phyloP scores from a whole-genome alignment of 2,329 filamentous ascomycete genomes.

The Parastagonospora avenae region DNA sequence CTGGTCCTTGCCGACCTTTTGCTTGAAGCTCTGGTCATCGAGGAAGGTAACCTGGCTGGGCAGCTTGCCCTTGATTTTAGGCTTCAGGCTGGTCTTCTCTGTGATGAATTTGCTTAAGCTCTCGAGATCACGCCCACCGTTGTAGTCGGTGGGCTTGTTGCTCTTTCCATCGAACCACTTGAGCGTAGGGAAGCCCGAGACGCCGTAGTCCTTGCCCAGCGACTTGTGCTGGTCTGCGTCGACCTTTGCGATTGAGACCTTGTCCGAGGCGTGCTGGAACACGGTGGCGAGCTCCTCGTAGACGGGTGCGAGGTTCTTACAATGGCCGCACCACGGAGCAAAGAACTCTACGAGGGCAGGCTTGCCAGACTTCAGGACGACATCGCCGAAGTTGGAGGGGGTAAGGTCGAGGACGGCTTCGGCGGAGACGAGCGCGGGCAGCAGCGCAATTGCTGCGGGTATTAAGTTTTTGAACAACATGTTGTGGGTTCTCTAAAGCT shows the following conservation, averaged over 20 bases:
- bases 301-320: constrained; percentile 93
- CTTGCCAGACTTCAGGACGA: constrained; percentile 90
- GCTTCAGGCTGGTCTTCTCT: constrained; percentile 84
- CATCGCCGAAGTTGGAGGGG: constrained; percentile 86
- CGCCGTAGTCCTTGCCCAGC: constrained; percentile 82
- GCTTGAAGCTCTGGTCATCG: constrained; percentile 77
- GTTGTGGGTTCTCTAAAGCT: constrained; percentile 18
- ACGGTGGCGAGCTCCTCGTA: constrained; percentile 86
- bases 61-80: constrained; percentile 74
- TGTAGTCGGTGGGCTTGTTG: constrained; percentile 83
- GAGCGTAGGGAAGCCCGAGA: constrained; percentile 94
- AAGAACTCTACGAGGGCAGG: constrained; percentile 98
- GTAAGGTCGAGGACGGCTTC: constrained; percentile 90
- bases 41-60: constrained; percentile 80
- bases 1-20: constrained; percentile 81
- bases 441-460: constrained; percentile 39
- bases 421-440: constrained; percentile 57
- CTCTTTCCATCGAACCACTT: constrained; percentile 99
- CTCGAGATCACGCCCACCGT: constrained; percentile 84
- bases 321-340: constrained; percentile 98
- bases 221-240: constrained; percentile 88
- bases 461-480: constrained; percentile 43
- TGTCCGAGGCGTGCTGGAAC: constrained; percentile 75
- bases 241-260: constrained; percentile 90
- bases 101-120: constrained; percentile 79